A percentile compares a stretch with the other conserved stretches of the same genome.
phyloP scores from a whole-genome alignment of 768 basidiomycete species.

The Cystoderma amianthinum region DNA sequence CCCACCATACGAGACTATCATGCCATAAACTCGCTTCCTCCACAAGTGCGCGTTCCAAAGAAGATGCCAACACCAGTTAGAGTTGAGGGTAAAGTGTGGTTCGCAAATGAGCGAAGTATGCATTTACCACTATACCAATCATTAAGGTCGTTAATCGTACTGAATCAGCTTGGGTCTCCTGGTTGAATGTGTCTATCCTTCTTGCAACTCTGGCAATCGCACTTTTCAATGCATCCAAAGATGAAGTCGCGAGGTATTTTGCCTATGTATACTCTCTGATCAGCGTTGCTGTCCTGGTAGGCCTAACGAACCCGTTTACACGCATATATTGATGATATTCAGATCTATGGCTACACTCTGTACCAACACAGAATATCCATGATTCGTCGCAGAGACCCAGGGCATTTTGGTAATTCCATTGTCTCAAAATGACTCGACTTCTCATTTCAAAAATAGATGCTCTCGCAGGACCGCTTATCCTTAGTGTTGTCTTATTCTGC shows the following conservation, averaged over 20 bases:
- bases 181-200: constrained; percentile 81
- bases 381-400: constrained; percentile 85
- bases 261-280: constrained; percentile 80
- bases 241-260: constrained; percentile 65
- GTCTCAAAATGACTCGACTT: neutral
- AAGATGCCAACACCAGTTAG: constrained; percentile 77
- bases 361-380: constrained; percentile 87
- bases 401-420: constrained; percentile 71
- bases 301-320: constrained; percentile 8
- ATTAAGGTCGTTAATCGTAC: neutral
- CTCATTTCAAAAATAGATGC: constrained; percentile 44
- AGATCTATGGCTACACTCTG: constrained; percentile 82
- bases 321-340: neutral
- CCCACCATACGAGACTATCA: constrained; percentile 70
- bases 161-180: constrained; percentile 79
- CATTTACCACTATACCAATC: too few species aligned
- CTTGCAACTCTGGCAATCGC: constrained; percentile 82
- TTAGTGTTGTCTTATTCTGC: constrained; percentile 78
- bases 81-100: constrained; percentile 96
- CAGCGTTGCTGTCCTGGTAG: constrained; percentile 62
- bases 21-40: constrained; percentile 58
- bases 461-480: constrained; percentile 73
- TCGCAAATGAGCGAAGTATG: constrained; percentile 90
- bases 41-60: constrained; percentile 69
- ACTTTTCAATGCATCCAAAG: constrained; percentile 81